Evolutionary conservation across 2,329 filamentous ascomycete species (phyloP), one percentile per base, ranked within the genome.

Genomic region (Aspergillus uvarum): DNA sequence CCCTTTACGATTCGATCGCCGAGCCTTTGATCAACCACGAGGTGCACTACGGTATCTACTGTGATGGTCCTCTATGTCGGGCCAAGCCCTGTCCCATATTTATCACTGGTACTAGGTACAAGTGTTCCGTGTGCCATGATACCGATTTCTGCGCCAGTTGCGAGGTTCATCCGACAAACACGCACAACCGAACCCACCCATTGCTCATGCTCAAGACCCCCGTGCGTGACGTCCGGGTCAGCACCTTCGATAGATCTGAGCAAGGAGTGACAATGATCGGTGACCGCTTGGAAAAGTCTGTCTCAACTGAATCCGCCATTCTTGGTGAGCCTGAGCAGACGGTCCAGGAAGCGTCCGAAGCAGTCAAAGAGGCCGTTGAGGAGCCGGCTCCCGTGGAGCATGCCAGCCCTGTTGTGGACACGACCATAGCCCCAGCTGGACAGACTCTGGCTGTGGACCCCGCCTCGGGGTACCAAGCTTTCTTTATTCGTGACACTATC

Each of bases 201-300:
- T 81, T 99, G 68, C 92, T 99, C 81, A 97, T 96, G 81, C 92
- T 99, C 82, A 96, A 92, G 84, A 96, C 91, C 2, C 90, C 94
- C 10, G 89, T 99, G 52, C 90, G 91, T 67, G 89, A 91, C 67
- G 91, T 96, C 38, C 93, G 86, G 63, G 90, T 99, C 55, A 93
- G 87, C 53, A 98, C 94, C 8, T 83, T 89, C 64, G 89, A 89
- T 56, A 91, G 96, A 76, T 87, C 92, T 60, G 81, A 87, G 67
- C 89, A 89, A 54, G 82, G 85, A 61, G 78, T 77, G 48, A 83
- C 90, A n/a, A 74, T 82, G 42, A 87, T 96, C 83, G 92, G 92
- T 56, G 92, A 96, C 71, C 82, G 78, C 38, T 65, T 65, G 19
- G 66, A 65, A 31, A 67, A 55, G 59, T 76, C 80, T 42, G 68